phyloP scores from a whole-genome alignment of 257 asterid species.

The Osmanthus fragrans region DNA sequence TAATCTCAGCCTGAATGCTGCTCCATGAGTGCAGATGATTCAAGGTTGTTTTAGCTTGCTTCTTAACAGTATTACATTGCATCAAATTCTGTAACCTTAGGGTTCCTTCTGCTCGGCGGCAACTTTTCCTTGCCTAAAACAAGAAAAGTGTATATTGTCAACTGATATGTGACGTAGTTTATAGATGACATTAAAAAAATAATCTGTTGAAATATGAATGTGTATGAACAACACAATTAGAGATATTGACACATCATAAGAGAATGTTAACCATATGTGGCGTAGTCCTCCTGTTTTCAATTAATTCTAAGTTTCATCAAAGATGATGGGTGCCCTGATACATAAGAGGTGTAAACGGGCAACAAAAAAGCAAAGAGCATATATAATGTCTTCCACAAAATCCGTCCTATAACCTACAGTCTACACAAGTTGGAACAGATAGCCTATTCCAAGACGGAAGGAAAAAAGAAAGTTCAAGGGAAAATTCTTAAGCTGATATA shows the following conservation, averaged over 20 bases:
- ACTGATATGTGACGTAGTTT: background rate
- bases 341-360: no score
- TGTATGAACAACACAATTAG: background rate
- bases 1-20: conserved; percentile 67
- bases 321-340: no score
- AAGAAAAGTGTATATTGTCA: conserved; percentile 15
- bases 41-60: conserved; percentile 74
- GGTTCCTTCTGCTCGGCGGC: conserved; percentile 56
- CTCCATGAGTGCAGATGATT: conserved; percentile 73
- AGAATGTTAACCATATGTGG: background rate
- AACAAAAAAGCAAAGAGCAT: no score
- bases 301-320: no score
- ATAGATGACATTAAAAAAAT: background rate
- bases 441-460: no score
- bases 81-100: conserved; percentile 57
- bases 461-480: no score
- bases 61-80: conserved; percentile 54
- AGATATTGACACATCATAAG: background rate
- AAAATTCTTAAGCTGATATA: no score
- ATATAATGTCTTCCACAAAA: no score
- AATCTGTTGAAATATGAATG: background rate
- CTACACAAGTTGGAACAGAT: no score
- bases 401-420: no score
- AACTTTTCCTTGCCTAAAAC: conserved; percentile 67
- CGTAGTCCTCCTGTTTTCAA: no score